Percentiles rank a stretch among this genome's conserved stretches.
Evolutionary conservation across 2,329 filamentous ascomycete species (phyloP).

Genomic region (Paecilomyces dactylethromorphus): DNA sequence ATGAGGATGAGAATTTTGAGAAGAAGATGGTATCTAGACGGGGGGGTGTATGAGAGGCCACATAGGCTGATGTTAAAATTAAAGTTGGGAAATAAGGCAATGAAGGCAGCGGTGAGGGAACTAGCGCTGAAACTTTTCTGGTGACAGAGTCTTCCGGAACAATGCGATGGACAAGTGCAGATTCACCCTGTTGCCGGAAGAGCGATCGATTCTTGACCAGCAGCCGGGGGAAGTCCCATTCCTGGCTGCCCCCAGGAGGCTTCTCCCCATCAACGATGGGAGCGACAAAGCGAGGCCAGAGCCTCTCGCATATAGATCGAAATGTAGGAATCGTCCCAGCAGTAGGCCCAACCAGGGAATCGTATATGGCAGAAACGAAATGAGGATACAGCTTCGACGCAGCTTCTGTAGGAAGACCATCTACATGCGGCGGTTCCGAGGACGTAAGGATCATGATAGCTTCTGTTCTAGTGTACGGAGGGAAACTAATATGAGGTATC

Average conservation of each 20-base stretch:
- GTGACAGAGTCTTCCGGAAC: constrained; percentile 22
- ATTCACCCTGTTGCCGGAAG: constrained; percentile 41
- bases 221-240: constrained; percentile 77
- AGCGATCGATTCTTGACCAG: constrained; percentile 50
- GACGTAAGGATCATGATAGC: constrained; percentile 69
- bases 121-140: constrained; percentile 1
- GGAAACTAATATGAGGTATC: constrained; percentile 72
- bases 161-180: constrained; percentile 35
- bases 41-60: constrained; percentile 41
- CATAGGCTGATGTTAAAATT: constrained; percentile 41
- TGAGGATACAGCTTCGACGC: constrained; percentile 46
- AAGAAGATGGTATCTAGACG: constrained; percentile 45
- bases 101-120: constrained; percentile 25
- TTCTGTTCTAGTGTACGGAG: constrained; percentile 74
- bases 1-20: constrained; percentile 41
- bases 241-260: constrained; percentile 41
- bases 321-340: constrained; percentile 73
- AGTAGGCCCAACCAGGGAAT: constrained; percentile 73
- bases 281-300: constrained; percentile 80
- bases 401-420: constrained; percentile 20
- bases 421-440: constrained; percentile 36
- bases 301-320: constrained; percentile 58
- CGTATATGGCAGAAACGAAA: constrained; percentile 79
- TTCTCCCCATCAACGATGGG: constrained; percentile 66
- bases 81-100: constrained; percentile 43